Percentiles rank a stretch among this genome's conserved stretches.
These are phyloP conservation scores for Rhizopus microsporus DNA, from an alignment of 371 early-diverging fungal genomes.

Conservation along the genomic window DNA sequence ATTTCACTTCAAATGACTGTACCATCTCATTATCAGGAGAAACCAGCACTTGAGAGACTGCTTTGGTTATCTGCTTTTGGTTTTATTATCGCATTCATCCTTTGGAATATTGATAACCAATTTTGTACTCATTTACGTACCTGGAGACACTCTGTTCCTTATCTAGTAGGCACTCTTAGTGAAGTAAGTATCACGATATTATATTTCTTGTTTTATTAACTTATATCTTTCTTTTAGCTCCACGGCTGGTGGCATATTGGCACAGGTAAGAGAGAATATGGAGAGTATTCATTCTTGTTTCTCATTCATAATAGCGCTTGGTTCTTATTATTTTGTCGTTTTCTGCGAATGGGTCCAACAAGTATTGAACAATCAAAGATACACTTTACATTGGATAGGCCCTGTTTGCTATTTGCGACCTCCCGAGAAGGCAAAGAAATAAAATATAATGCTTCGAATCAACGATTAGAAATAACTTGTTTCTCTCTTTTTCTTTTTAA, in stretches of 20 bases:
- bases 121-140: constrained; percentile 60
- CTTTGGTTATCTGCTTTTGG: constrained; percentile 42
- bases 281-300: background rate
- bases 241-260: constrained; percentile 86
- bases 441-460: background rate
- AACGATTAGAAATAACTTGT: background rate
- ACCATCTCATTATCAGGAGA: constrained; percentile 29
- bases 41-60: constrained; percentile 30
- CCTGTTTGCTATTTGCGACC: constrained; percentile 39
- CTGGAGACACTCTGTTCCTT: constrained; percentile 50
- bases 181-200: constrained; percentile 23
- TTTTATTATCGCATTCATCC: constrained; percentile 61
- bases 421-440: constrained; percentile 2
- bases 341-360: constrained; percentile 43
- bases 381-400: constrained; percentile 35
- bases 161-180: constrained; percentile 54
- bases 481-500: too few relatives aligned
- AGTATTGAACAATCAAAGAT: constrained; percentile 16
- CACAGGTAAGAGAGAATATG: constrained; percentile 28
- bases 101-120: constrained; percentile 84
- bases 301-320: constrained; percentile 27
- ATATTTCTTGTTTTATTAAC: background rate
- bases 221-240: constrained; percentile 53
- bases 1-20: constrained; percentile 43
- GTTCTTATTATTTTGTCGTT: constrained; percentile 42